A percentile compares a stretch with the other conserved stretches of the same genome.
Conservation (phyloP, 2,329 filamentous ascomycete species). For the Alternaria arborescens region DNA sequence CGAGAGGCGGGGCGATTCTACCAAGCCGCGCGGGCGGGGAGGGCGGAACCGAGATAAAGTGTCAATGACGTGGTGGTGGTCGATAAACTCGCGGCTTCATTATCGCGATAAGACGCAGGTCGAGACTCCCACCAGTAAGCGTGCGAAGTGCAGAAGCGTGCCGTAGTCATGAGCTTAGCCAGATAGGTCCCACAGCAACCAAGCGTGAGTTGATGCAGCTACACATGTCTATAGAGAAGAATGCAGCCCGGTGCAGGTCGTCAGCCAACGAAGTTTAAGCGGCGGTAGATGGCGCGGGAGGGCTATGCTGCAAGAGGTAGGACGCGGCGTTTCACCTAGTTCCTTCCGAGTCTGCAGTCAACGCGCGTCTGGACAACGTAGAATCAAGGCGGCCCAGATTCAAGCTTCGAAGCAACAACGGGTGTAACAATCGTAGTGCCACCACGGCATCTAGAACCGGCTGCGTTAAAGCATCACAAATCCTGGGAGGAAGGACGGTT, state of each 20-base stretch:
- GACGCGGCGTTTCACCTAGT: conserved; percentile 27
- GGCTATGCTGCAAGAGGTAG: conserved; percentile 16
- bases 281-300: conserved; percentile 19
- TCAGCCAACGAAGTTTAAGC: conserved; percentile 10
- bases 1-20: neutral
- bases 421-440: neutral
- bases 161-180: neutral
- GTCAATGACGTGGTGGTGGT: conserved; percentile 4
- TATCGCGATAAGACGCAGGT: conserved; percentile 2
- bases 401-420: conserved; percentile 3
- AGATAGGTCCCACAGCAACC: conserved; percentile 1
- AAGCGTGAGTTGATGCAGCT: neutral
- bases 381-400: conserved; percentile 4
- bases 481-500: too few relatives aligned
- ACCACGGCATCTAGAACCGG: neutral
- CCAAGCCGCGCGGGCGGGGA: neutral
- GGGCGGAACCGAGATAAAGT: neutral
- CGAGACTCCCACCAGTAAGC: conserved; percentile 4
- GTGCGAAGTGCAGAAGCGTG: neutral
- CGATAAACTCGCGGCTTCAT: conserved; percentile 1
- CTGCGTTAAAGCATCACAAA: neutral
- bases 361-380: conserved; percentile 15
- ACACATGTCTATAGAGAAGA: neutral
- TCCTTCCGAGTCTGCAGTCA: conserved; percentile 27
- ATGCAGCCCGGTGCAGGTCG: neutral